Percentiles rank a stretch among this genome's conserved stretches.
These are phyloP conservation scores for Kluyveromyces aestuarii DNA, from an alignment of 805 yeast genomes.

Conservation along the genomic window DNA sequence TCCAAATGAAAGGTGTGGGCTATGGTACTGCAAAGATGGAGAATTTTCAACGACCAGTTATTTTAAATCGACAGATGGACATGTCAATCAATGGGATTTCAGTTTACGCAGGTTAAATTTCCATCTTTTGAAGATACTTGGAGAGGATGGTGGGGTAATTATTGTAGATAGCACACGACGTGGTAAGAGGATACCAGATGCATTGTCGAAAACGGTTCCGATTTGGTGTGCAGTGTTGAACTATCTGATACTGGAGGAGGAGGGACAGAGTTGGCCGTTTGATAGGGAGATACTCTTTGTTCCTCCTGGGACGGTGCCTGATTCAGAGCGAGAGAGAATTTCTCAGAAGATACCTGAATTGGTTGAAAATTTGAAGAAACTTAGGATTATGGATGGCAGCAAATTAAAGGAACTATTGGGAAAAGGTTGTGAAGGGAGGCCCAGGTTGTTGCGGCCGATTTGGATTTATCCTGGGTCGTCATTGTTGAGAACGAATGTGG, in stretches of 20 bases:
- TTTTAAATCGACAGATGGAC: conserved; percentile 91
- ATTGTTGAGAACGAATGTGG: conserved; percentile 14
- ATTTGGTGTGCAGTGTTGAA: conserved; percentile 85
- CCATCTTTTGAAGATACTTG: conserved; percentile 50
- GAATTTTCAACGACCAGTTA: conserved; percentile 42
- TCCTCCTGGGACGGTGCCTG: conserved; percentile 47
- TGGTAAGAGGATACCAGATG: conserved; percentile 81
- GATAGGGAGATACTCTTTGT: conserved; percentile 33
- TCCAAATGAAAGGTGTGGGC: conserved; percentile 81
- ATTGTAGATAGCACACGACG: conserved; percentile 80
- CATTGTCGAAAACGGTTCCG: conserved; percentile 78
- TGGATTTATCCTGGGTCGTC: conserved; percentile 58
- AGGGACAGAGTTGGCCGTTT: conserved; percentile 4
- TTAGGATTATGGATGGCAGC: conserved; percentile 33
- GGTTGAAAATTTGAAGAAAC: conserved; percentile 34
- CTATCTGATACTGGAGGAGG: conserved; percentile 36
- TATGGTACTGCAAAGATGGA: conserved; percentile 63
- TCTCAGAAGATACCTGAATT: conserved; percentile 38
- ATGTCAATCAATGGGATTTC: conserved; percentile 71
- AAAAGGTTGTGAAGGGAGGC: conserved; percentile 26
- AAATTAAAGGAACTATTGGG: conserved; percentile 17
- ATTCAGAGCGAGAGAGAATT: conserved; percentile 49
- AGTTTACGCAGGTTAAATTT: conserved; percentile 64
- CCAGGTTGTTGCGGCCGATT: conserved; percentile 46
- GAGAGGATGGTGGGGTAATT: conserved; percentile 37